Base-by-base conservation (phyloP, 2,329 filamentous ascomycete species). In the Emergomyces africanus region DNA sequence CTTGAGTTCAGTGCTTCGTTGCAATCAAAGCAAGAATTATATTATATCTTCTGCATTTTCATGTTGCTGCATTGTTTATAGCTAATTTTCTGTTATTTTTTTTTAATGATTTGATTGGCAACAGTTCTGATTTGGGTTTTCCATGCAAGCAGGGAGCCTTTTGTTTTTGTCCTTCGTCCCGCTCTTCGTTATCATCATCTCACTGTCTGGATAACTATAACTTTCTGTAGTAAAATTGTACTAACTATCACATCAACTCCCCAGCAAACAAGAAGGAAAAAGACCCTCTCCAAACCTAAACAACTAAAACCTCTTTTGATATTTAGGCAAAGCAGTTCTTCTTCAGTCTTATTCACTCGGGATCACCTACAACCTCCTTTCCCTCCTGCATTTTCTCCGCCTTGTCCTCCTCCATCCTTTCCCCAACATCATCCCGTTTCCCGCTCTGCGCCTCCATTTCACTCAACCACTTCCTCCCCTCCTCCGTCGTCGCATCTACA, bases 401-500 rank as follows among this genome's bases (percentile, higher is more conserved):
- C 61, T 95, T 81, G 64, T 90, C 83, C 75, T 88, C 86, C 66
- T 92, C 79, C 69, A 85, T 84, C 71, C 85, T 83, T 77, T 86
- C 82, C 2, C 91, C 91, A 70, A 92, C 86, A 69, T 90, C 86
- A 5, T 30, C 33, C 12, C 58, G 67, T 58, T 61, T 66, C 59
- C 67, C 72, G 18, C 67, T 79, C 63, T 82, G 77, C 30, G 81
- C 79, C 71, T 90, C 86, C 61, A 95, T 81, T 64, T 90, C 83
- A 75, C 88, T 86, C 66, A 92, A 79, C 69, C 85, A 85, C 71
- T 85, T 83, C 77, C 86, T 82, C 2, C 91, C 91, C 70, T 94
- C 86, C 69, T 90, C 86, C 2, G 92, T 95, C 51, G 90, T 99
- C 0, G 90, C 89, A 75, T 99, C 94, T 65, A 99, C 95, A 57